Percentiles rank a stretch among this genome's conserved stretches.
These are phyloP conservation scores for Rhynchosporium agropyri DNA, from an alignment of 2,329 filamentous ascomycete species.

Conservation along the genomic window DNA sequence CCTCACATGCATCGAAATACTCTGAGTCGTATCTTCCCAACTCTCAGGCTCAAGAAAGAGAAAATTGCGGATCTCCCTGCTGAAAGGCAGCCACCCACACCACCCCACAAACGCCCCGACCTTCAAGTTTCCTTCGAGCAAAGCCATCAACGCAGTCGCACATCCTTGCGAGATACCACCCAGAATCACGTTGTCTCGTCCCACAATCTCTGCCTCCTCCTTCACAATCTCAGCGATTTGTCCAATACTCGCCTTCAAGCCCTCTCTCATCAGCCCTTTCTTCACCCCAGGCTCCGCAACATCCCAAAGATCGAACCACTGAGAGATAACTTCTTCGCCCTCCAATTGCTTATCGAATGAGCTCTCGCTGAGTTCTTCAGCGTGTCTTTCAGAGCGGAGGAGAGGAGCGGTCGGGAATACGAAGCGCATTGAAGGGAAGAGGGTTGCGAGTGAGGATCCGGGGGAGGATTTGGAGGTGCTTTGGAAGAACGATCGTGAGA, in stretches of 20 bases:
- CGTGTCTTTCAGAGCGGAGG: background rate
- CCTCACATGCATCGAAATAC: background rate
- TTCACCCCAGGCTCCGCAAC: background rate
- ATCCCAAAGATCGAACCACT: background rate
- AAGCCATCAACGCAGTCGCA: background rate
- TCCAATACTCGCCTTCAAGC: background rate
- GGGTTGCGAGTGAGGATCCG: no score
- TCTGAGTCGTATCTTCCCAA: no score
- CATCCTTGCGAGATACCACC: background rate
- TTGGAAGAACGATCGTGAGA: background rate
- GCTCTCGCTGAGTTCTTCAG: background rate
- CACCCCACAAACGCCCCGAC: background rate
- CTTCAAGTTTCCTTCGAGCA: background rate
- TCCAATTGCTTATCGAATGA: background rate
- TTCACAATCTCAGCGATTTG: background rate
- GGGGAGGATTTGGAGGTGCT: no score
- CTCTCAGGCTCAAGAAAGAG: no score
- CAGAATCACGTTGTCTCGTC: background rate
- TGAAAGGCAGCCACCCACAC: background rate
- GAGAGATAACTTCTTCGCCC: background rate
- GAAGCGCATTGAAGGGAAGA: background rate
- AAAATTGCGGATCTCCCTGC: background rate
- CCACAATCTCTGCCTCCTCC: background rate
- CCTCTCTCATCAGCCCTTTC: background rate
- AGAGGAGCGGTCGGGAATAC: background rate